phyloP scores from a whole-genome alignment of 306 rosid species.

The Rosa chinensis region DNA sequence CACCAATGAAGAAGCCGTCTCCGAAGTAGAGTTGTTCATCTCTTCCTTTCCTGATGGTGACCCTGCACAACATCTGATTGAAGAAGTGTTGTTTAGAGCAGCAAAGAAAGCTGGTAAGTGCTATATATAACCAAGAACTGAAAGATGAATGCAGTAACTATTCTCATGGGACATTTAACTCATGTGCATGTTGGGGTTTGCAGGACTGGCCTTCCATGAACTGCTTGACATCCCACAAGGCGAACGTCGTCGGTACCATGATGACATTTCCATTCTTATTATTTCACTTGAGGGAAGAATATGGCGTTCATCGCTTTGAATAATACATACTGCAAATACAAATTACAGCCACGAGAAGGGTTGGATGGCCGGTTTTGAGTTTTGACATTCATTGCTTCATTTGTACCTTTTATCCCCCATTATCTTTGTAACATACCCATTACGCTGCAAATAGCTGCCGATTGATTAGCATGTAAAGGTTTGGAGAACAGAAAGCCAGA shows the following conservation, averaged over 20 bases:
- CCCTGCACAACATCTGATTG: conserved; percentile 81
- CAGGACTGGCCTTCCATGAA: conserved; percentile 74
- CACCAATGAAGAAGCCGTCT: conserved; percentile 73
- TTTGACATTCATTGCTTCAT: conserved; percentile 18
- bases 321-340: conserved; percentile 11
- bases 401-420: background rate
- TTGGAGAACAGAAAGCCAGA: background rate
- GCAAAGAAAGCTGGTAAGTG: conserved; percentile 70
- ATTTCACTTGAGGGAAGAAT: conserved; percentile 72
- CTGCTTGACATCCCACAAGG: conserved; percentile 85
- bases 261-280: conserved; percentile 68
- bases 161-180: background rate
- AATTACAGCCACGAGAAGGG: conserved; percentile 9
- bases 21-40: conserved; percentile 65
- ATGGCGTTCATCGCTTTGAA: conserved; percentile 69
- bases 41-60: conserved; percentile 72
- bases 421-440: background rate
- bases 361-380: conserved; percentile 12
- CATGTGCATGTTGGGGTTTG: conserved; percentile 32
- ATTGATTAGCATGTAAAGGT: background rate
- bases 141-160: background rate
- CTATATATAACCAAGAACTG: background rate
- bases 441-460: background rate
- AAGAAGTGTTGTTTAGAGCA: conserved; percentile 62
- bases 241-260: conserved; percentile 78